Percentiles rank a stretch among this genome's conserved stretches.
These are phyloP conservation scores for Suillus cothurnatus DNA, from an alignment of 768 basidiomycete genomes.

Conservation along the genomic window DNA sequence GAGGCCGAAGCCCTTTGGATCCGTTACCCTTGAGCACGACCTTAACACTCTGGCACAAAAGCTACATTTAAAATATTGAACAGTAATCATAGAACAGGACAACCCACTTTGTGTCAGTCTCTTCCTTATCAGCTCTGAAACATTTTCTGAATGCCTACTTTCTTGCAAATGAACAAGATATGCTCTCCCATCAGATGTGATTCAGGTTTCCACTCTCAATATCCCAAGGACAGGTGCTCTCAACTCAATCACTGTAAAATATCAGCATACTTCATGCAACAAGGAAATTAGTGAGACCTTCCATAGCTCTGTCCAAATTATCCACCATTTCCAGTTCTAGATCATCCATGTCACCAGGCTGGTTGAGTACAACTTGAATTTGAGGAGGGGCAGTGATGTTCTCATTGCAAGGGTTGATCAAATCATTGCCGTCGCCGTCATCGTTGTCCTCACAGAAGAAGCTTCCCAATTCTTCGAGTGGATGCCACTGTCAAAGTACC, in stretches of 20 bases:
- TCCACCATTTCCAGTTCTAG: conserved; percentile 73
- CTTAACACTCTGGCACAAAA: neutral
- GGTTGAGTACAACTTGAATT: conserved; percentile 23
- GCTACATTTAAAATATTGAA: neutral
- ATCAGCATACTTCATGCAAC: conserved; percentile 11
- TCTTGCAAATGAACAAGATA: conserved; percentile 75
- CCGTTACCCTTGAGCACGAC: too few species aligned
- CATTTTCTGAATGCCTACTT: conserved; percentile 18
- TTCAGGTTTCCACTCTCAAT: conserved; percentile 76
- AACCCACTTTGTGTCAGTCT: conserved; percentile 47
- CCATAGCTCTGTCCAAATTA: conserved; percentile 91
- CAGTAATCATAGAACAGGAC: conserved; percentile 5
- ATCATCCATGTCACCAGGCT: conserved; percentile 50
- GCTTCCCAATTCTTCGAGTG: conserved; percentile 20
- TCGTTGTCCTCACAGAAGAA: conserved; percentile 36
- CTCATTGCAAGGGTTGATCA: conserved; percentile 32
- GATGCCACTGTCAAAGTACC: conserved; percentile 30
- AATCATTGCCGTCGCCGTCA: conserved; percentile 37
- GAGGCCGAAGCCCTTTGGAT: too few species aligned
- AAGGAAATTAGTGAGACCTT: conserved; percentile 52
- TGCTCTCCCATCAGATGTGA: conserved; percentile 81
- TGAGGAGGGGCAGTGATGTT: conserved; percentile 23
- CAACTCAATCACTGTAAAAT: conserved; percentile 76
- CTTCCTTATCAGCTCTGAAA: conserved; percentile 46
- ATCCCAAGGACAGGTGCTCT: conserved; percentile 76